Evolutionary conservation across 2,329 filamentous ascomycete genomes (phyloP).

Genomic region (Xylaria sp.): DNA sequence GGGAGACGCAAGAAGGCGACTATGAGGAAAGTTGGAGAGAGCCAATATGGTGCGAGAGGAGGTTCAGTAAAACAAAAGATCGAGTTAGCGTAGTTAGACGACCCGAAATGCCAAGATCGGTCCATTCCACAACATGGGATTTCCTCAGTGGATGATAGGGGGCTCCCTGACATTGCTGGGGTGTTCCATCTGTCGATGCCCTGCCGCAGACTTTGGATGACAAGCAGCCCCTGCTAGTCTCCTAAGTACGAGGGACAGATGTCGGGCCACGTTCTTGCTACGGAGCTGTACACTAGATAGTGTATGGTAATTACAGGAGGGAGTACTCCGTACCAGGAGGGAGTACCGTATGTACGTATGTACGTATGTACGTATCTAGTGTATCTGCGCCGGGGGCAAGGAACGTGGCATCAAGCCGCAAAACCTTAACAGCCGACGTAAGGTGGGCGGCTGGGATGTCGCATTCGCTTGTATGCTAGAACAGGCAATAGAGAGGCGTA

Average conservation of each 20-base stretch:
- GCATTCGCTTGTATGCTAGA: not conserved
- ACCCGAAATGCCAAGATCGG: constrained; percentile 1
- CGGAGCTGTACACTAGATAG: not conserved
- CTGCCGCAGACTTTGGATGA: constrained; percentile 16
- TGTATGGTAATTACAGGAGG: not conserved
- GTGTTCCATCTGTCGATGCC: constrained; percentile 17
- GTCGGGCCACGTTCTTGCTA: not conserved
- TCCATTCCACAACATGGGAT: constrained; percentile 19
- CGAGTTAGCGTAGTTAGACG: not conserved
- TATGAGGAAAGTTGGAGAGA: constrained; percentile 26
- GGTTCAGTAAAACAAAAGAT: constrained; percentile 23
- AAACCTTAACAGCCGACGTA: not conserved
- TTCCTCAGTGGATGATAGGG: constrained; percentile 1
- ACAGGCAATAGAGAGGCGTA: not conserved
- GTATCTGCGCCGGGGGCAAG: too few relatives aligned
- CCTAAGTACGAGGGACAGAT: not conserved
- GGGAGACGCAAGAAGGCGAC: constrained; percentile 20
- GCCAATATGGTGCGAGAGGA: constrained; percentile 29
- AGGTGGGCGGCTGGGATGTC: not conserved
- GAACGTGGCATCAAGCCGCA: constrained; percentile 6
- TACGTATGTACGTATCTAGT: too few relatives aligned
- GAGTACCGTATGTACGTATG: too few relatives aligned
- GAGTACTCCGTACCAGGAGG: too few relatives aligned
- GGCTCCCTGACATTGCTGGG: constrained; percentile 11
- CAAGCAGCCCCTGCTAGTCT: constrained; percentile 12